Evolutionary conservation across 108 stramenopile species (phyloP).

Genomic region (Cyclotella cryptica): DNA sequence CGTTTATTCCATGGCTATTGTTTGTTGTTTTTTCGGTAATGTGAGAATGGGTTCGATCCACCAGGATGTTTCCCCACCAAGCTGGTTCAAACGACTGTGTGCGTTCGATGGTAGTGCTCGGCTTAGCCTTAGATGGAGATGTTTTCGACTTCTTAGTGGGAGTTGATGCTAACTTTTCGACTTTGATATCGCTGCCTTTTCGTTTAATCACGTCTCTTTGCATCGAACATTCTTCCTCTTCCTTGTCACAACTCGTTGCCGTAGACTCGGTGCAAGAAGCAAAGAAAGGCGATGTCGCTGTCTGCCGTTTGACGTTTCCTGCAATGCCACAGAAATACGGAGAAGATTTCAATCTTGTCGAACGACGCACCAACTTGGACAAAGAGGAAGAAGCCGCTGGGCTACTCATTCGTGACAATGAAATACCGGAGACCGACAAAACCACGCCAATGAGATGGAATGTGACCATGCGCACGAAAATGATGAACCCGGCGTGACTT

Average conservation of each 20-base stretch:
- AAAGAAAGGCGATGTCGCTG: not conserved
- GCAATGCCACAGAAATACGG: not conserved
- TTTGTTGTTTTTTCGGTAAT: not conserved
- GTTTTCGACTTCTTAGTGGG: not conserved
- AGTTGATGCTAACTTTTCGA: not conserved
- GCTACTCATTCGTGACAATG: not conserved
- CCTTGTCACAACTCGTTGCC: not conserved
- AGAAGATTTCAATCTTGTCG: constrained; percentile 12
- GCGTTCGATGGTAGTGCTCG: constrained; percentile 3
- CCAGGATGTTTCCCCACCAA: constrained; percentile 51
- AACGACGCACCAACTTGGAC: not conserved
- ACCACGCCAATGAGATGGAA: too few relatives aligned
- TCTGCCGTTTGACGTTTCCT: not conserved
- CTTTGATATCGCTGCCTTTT: not conserved
- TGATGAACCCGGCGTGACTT: too few relatives aligned
- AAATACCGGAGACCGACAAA: too few relatives aligned
- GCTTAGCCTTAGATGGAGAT: not conserved
- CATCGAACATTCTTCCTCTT: not conserved
- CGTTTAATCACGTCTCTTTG: not conserved
- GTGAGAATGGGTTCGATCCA: constrained; percentile 9
- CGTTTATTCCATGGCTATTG: not conserved
- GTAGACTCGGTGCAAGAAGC: not conserved
- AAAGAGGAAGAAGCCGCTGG: not conserved
- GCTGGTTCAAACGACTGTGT: constrained; percentile 50
- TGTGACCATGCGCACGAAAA: too few relatives aligned